Conservation (phyloP, 1,284 basidiomycete genomes). For the Sphagnurus paluster region DNA sequence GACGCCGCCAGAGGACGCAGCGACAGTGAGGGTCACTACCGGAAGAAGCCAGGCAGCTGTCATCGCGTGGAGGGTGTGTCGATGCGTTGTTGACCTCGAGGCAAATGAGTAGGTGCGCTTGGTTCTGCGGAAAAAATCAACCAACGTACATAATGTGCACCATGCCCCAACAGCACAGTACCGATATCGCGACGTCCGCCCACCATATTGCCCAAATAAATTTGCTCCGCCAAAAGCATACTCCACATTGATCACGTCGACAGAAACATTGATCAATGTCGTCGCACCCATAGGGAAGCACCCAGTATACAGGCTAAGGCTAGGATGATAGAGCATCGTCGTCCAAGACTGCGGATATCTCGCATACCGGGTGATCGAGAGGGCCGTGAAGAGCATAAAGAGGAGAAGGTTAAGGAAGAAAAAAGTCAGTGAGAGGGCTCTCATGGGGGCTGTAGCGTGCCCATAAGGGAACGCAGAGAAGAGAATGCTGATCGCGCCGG, state of each 20-base stretch:
- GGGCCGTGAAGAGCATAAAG: conserved; percentile 55
- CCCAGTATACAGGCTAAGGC: conserved; percentile 67
- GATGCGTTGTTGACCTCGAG: conserved; percentile 63
- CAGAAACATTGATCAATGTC: conserved; percentile 59
- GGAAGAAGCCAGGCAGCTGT: conserved; percentile 72
- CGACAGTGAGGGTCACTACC: conserved; percentile 70
- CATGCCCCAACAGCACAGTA: conserved; percentile 62
- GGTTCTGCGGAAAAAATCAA: background rate
- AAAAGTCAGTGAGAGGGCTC: conserved; percentile 48
- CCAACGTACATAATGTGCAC: conserved; percentile 62
- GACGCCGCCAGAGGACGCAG: conserved; percentile 62
- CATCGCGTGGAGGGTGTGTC: conserved; percentile 55
- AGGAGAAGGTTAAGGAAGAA: conserved; percentile 69
- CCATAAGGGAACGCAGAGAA: conserved; percentile 58
- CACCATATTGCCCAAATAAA: conserved; percentile 76
- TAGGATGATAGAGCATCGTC: conserved; percentile 58
- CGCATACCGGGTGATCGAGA: conserved; percentile 53
- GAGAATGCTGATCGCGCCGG: conserved; percentile 54
- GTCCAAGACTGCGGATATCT: conserved; percentile 58
- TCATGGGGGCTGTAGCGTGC: conserved; percentile 37
- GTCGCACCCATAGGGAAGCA: conserved; percentile 72
- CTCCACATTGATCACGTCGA: conserved; percentile 40
- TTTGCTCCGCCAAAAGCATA: conserved; percentile 50
- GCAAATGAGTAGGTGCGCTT: conserved; percentile 1
- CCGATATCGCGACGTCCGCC: conserved; percentile 60